Conservation (phyloP, 2,329 filamentous ascomycete species). For the Atkinsonella hypoxylon region DNA sequence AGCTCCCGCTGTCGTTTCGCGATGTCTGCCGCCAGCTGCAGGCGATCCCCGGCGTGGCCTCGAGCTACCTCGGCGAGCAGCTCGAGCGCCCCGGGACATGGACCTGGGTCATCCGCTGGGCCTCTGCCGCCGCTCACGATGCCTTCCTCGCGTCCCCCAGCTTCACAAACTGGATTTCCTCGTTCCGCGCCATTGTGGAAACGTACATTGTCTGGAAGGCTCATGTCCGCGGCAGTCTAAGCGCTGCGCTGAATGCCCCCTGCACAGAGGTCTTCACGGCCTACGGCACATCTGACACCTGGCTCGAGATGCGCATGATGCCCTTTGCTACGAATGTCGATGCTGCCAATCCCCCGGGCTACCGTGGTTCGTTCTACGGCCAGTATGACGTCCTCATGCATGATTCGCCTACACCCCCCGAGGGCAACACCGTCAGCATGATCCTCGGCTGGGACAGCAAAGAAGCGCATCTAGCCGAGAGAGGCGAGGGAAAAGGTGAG, state of each 20-base stretch:
- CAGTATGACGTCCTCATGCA: slow-evolving; percentile 20
- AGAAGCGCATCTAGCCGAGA: slow-evolving; percentile 24
- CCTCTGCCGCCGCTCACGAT: slow-evolving; percentile 19
- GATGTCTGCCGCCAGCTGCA: slow-evolving; percentile 17
- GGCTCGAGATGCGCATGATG: slow-evolving; percentile 18
- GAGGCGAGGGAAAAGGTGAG: slow-evolving; percentile 19
- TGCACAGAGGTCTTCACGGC: slow-evolving; percentile 27
- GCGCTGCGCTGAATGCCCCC: slow-evolving; percentile 21
- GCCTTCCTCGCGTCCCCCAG: slow-evolving; percentile 29
- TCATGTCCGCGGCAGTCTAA: slow-evolving; percentile 11
- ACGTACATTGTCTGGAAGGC: slow-evolving; percentile 14
- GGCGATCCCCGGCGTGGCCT: slow-evolving; percentile 19
- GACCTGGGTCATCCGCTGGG: slow-evolving; percentile 23
- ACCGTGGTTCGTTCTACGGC: slow-evolving; percentile 21
- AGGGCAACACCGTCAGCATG: slow-evolving; percentile 20
- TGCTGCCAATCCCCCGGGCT: slow-evolving; percentile 16
- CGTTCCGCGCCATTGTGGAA: slow-evolving; percentile 20
- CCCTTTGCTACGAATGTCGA: slow-evolving; percentile 16
- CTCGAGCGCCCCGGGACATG: slow-evolving; percentile 22
- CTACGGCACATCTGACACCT: slow-evolving; percentile 20
- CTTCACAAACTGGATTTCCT: slow-evolving; percentile 28
- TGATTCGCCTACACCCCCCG: slow-evolving; percentile 15
- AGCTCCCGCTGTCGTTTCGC: slow-evolving; percentile 9
- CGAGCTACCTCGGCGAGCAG: slow-evolving; percentile 23
- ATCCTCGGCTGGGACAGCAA: slow-evolving; percentile 29